Percentiles rank a stretch among this genome's conserved stretches.
Conservation (phyloP, 176 grass and related monocot species). For the Carex scoparia region DNA sequence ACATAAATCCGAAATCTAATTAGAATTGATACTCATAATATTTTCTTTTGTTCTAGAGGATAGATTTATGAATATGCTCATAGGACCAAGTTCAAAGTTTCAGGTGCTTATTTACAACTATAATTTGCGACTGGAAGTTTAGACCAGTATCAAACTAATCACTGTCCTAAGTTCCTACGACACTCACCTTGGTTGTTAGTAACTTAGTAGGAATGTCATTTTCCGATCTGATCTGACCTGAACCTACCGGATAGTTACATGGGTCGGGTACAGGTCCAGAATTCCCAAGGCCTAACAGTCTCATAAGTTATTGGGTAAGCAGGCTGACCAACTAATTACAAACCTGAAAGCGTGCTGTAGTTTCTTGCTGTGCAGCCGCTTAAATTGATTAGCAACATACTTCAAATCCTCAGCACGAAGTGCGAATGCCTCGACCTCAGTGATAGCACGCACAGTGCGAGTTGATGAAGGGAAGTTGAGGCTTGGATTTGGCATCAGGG, state of each 20-base stretch:
- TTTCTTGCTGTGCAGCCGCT: conserved; percentile 88
- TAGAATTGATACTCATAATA: not conserved
- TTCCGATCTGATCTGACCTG: no score
- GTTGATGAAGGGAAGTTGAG: conserved; percentile 84
- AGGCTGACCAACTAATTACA: not conserved
- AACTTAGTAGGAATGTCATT: not conserved
- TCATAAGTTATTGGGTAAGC: not conserved
- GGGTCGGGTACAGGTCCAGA: no score
- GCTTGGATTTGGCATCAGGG: conserved; percentile 78
- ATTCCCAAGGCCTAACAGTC: no score
- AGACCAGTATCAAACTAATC: not conserved
- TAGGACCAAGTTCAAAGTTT: not conserved
- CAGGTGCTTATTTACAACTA: not conserved
- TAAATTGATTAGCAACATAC: conserved; percentile 94
- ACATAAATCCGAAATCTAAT: not conserved
- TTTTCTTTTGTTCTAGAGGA: not conserved
- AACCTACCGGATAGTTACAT: no score
- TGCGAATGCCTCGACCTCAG: conserved; percentile 87
- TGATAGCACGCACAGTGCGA: conserved; percentile 60
- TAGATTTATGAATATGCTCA: not conserved
- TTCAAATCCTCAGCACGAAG: conserved; percentile 88
- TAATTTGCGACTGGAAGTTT: not conserved
- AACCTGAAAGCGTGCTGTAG: conserved; percentile 86
- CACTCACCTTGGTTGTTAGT: not conserved
- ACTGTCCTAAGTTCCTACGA: not conserved